Percentiles rank a stretch among this genome's conserved stretches.
phyloP scores from a whole-genome alignment of 129 eudicot species.

The Smallanthus sonchifolius region DNA sequence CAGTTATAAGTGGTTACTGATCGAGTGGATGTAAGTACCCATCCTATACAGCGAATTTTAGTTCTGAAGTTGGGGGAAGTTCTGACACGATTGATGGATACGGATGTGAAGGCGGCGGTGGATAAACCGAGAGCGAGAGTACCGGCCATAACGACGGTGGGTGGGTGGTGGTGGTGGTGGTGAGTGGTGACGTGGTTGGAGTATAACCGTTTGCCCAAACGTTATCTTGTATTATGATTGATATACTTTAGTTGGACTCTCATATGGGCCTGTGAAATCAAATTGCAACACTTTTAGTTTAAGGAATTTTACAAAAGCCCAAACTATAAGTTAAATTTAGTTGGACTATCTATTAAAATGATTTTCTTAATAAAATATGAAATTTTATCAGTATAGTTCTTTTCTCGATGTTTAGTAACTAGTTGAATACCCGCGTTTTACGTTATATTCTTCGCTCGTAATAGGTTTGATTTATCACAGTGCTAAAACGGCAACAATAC shows the following conservation, averaged over 20 bases:
- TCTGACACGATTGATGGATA: constrained; percentile 13
- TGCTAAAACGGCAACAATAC: too few species aligned
- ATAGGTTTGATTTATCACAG: too few species aligned
- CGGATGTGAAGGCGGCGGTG: constrained; percentile 19
- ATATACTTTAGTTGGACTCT: not conserved
- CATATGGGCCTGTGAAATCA: not conserved
- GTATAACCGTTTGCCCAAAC: constrained; percentile 31
- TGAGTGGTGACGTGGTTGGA: not conserved
- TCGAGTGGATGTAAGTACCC: constrained; percentile 22
- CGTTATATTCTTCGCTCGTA: too few species aligned
- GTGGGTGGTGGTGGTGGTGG: not conserved
- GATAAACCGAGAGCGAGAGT: constrained; percentile 24
- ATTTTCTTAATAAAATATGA: too few species aligned
- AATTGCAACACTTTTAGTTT: not conserved
- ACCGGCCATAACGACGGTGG: constrained; percentile 37
- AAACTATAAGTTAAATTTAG: too few species aligned
- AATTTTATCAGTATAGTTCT: too few species aligned
- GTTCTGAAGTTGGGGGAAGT: constrained; percentile 23
- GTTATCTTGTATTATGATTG: constrained; percentile 8
- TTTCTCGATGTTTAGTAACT: too few species aligned
- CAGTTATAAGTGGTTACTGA: not conserved
- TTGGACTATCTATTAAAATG: too few species aligned
- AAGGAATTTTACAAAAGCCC: not conserved
- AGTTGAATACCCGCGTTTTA: too few species aligned
- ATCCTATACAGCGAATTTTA: constrained; percentile 64